Evolutionary conservation across 345 rosid genomes (phyloP).

Genomic region (Gynandropsis gynandra): DNA sequence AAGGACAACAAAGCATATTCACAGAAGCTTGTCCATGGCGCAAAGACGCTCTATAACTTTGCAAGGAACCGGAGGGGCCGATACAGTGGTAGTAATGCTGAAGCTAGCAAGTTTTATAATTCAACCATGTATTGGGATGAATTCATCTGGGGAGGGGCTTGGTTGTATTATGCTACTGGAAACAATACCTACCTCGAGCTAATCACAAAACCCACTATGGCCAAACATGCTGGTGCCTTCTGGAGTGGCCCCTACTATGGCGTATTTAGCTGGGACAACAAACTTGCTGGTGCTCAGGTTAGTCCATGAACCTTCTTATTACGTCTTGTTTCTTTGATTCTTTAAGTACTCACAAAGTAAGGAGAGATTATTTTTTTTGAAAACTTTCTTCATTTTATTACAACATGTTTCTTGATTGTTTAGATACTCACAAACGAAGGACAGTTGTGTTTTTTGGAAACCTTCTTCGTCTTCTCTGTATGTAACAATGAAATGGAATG

Average conservation of each 20-base stretch:
- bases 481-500: too few relatives aligned
- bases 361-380: too few relatives aligned
- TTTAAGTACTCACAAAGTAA: too few relatives aligned
- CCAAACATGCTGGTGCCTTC: constrained; percentile 90
- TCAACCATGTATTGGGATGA: constrained; percentile 94
- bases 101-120: constrained; percentile 62
- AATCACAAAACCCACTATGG: constrained; percentile 62
- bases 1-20: constrained; percentile 92
- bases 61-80: constrained; percentile 68
- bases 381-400: not conserved
- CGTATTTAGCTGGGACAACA: constrained; percentile 97
- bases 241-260: constrained; percentile 86
- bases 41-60: constrained; percentile 58
- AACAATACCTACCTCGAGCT: constrained; percentile 65
- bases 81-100: constrained; percentile 64
- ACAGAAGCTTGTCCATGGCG: constrained; percentile 90
- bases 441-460: too few relatives aligned
- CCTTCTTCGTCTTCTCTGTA: too few relatives aligned
- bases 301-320: constrained; percentile 15
- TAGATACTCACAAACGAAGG: too few relatives aligned
- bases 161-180: constrained; percentile 95
- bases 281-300: constrained; percentile 95
- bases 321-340: not conserved
- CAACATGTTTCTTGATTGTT: not conserved
- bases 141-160: constrained; percentile 88